Evolutionary conservation across 805 yeast genomes (phyloP).

Genomic region (Ascoidea asiatica): DNA sequence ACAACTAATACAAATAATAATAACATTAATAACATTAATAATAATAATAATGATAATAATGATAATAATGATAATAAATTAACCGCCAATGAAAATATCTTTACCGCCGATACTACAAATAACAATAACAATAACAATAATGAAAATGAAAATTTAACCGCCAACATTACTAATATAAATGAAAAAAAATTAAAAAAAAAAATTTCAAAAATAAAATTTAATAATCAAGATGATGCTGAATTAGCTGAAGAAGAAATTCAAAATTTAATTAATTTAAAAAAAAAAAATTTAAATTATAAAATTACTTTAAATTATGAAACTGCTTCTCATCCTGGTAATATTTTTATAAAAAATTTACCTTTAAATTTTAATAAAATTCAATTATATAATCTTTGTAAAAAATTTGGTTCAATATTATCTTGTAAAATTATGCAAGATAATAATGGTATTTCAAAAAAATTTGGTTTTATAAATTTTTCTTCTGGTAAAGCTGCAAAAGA

Average conservation of each 20-base stretch:
- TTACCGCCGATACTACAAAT: not conserved
- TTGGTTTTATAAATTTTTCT: conserved; percentile 58
- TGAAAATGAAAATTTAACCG: not conserved
- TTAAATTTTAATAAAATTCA: conserved; percentile 24
- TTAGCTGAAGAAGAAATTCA: conserved; percentile 3
- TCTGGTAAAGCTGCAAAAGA: conserved; percentile 42
- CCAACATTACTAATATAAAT: not conserved
- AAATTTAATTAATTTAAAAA: conserved; percentile 1
- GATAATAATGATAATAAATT: not conserved
- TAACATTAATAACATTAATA: not conserved
- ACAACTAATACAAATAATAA: too few species aligned
- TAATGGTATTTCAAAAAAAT: conserved; percentile 31
- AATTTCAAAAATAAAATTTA: conserved; percentile 2
- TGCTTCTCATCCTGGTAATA: conserved; percentile 42
- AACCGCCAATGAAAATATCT: not conserved
- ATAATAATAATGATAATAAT: not conserved
- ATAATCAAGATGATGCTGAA: conserved; percentile 7
- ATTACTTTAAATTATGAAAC: conserved; percentile 14
- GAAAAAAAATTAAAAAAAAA: not conserved
- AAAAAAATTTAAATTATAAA: not conserved
- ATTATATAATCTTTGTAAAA: conserved; percentile 22
- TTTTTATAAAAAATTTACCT: conserved; percentile 38
- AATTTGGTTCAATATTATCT: conserved; percentile 28
- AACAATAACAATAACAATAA: too few species aligned
- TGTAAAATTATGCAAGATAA: conserved; percentile 36